Percentiles rank a stretch among this genome's conserved stretches.
phyloP scores from a whole-genome alignment of 1,284 basidiomycete genomes.

The Apiotrichum akiyoshidainum region DNA sequence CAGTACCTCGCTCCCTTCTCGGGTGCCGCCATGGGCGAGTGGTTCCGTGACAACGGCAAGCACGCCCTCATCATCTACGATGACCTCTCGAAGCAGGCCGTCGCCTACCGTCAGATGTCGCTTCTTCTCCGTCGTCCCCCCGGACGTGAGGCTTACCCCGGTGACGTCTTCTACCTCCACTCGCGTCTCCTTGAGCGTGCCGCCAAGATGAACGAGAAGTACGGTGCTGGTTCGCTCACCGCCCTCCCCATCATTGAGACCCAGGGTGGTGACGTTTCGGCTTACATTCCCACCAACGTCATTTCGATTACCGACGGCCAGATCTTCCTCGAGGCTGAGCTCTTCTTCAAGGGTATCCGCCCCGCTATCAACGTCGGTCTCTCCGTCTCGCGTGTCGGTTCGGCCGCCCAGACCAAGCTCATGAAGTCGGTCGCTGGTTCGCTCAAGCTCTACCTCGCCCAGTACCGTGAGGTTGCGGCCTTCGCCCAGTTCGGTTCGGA shows the following conservation, averaged over 20 bases:
- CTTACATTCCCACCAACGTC: conserved; percentile 80
- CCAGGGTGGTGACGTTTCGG: conserved; percentile 99
- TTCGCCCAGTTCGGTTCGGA: conserved; percentile 98
- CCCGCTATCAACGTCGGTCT: conserved; percentile 99
- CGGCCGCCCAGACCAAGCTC: conserved; percentile 98
- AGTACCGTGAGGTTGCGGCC: conserved; percentile 99
- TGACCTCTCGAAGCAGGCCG: conserved; percentile 99
- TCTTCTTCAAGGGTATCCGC: conserved; percentile 99
- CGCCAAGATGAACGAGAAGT: conserved; percentile 98
- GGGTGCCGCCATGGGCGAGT: conserved; percentile 99
- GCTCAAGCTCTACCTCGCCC: conserved; percentile 97
- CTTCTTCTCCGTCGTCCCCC: conserved; percentile 98
- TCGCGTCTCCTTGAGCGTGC: conserved; percentile 99
- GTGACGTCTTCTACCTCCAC: conserved; percentile 99
- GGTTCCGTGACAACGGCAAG: conserved; percentile 99
- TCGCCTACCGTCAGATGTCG: conserved; percentile 99
- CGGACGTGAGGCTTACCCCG: conserved; percentile 99
- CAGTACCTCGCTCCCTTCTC: conserved; percentile 99
- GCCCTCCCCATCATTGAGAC: conserved; percentile 99
- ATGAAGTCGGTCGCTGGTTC: conserved; percentile 99
- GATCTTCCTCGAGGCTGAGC: conserved; percentile 98
- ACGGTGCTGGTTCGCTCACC: conserved; percentile 96
- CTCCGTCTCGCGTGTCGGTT: conserved; percentile 99
- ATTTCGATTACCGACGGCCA: conserved; percentile 98
- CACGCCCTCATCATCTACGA: conserved; percentile 97